These are phyloP conservation scores for Schizosaccharomyces lindneri DNA, from an alignment of 805 yeast genomes.

Conservation along the genomic window DNA sequence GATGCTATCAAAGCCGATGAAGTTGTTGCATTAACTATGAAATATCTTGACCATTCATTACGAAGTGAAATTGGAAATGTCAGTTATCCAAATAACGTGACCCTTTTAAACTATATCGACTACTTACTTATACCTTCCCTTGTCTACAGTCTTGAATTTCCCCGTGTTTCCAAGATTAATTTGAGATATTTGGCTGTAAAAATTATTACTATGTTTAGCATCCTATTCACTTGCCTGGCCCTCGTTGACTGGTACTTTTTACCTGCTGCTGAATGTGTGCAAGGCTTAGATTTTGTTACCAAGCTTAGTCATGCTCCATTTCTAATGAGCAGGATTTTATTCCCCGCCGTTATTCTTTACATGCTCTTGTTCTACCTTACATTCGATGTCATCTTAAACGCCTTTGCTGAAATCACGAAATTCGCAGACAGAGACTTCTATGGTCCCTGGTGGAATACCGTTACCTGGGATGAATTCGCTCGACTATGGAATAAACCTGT, in stretches of 20 bases:
- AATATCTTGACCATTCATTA: constrained; percentile 23
- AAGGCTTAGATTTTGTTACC: constrained; percentile 9
- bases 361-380: constrained; percentile 62
- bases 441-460: constrained; percentile 94
- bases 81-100: constrained; percentile 52
- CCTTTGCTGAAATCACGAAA: constrained; percentile 63
- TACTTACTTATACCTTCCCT: constrained; percentile 71
- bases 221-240: constrained; percentile 56
- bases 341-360: constrained; percentile 40
- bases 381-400: constrained; percentile 85
- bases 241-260: constrained; percentile 28
- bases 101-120: constrained; percentile 37
- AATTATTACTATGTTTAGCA: constrained; percentile 61
- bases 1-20: neutral
- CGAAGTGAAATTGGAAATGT: constrained; percentile 6
- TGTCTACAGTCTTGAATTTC: constrained; percentile 61
- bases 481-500: constrained; percentile 90
- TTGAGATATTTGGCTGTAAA: constrained; percentile 46
- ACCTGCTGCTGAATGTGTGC: neutral
- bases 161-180: constrained; percentile 46
- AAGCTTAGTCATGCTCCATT: constrained; percentile 27
- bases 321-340: constrained; percentile 39
- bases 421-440: constrained; percentile 85
- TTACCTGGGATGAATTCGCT: constrained; percentile 80
- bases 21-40: neutral